These are phyloP conservation scores for Aureobasidium zeae DNA, from an alignment of 2,329 filamentous ascomycete genomes.

Conservation along the genomic window DNA sequence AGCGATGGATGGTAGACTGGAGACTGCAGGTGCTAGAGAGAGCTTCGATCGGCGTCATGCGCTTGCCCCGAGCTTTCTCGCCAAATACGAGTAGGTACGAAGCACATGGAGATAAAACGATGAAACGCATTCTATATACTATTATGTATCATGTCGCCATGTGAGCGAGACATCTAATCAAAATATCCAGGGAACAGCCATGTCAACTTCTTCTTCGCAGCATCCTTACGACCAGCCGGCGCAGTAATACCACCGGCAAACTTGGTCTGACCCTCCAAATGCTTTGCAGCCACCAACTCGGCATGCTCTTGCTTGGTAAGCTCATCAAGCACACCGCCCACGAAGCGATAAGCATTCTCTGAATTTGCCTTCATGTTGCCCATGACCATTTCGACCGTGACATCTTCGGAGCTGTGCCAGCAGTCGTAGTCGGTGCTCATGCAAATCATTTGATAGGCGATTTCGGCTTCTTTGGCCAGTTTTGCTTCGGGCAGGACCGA, in stretches of 20 bases:
- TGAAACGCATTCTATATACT: background rate
- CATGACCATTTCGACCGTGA: slow-evolving; percentile 96
- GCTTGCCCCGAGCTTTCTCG: slow-evolving; percentile 10
- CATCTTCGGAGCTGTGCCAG: slow-evolving; percentile 74
- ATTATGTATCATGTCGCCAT: background rate
- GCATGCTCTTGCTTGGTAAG: slow-evolving; percentile 67
- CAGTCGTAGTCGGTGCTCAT: slow-evolving; percentile 99
- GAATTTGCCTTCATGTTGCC: slow-evolving; percentile 91
- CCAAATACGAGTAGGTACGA: too few relatives aligned
- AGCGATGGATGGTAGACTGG: slow-evolving; percentile 11
- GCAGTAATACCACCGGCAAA: slow-evolving; percentile 80
- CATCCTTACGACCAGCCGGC: slow-evolving; percentile 59
- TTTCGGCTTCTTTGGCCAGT: slow-evolving; percentile 89
- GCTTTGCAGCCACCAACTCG: slow-evolving; percentile 69
- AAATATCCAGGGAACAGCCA: slow-evolving; percentile 85
- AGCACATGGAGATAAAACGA: too few relatives aligned
- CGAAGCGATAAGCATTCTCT: slow-evolving; percentile 74
- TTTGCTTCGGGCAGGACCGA: slow-evolving; percentile 90
- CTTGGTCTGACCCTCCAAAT: slow-evolving; percentile 65
- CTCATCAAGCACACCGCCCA: slow-evolving; percentile 80
- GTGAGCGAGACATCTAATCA: slow-evolving; percentile 25
- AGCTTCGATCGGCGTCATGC: slow-evolving; percentile 11
- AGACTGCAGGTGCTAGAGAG: slow-evolving; percentile 2
- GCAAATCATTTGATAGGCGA: slow-evolving; percentile 96
- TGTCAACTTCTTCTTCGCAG: slow-evolving; percentile 68